Base-by-base conservation (phyloP, 768 basidiomycete genomes). In the Lentinula guzmanii region DNA sequence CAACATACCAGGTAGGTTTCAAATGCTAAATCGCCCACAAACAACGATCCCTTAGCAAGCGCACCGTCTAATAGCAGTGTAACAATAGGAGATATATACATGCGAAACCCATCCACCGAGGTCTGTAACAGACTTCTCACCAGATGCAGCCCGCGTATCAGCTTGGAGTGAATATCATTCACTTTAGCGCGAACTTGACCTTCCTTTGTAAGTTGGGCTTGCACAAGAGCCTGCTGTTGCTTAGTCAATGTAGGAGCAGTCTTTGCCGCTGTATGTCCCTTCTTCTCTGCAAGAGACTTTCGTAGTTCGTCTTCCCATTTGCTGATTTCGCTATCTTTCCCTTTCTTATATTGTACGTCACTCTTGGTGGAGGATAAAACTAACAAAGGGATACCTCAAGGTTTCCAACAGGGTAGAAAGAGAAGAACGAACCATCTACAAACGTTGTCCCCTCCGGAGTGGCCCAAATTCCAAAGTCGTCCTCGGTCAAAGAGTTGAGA, bases 251-350 rank as follows among this genome's bases (percentile, higher is more conserved):
- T 77, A 5, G 74, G 75, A 1, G 77, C 66, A 1, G 72, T 69
- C 1, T 79, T 72, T 45, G 33, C 52, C 18, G 58, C 18, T 18
- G 28, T 4, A 28, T 56, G 16, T 9, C 84, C 81, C 70, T 91
- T 93, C 77, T 98, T 98, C 60, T 75, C 83, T 5, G 91, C 91
- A 1, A 98, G 77, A 0, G 88, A 85, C 65, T 91, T 87, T 9
- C 95, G 85, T n/a, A 96, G 77, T 63, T 99, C 95, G 31, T 87
- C 89, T 63, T 99, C 97, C 96, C 96, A 99, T 68, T 92, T 89
- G 16, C 92, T 89, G 13, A 96, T 90, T 39, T 92, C 93, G 5
- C 90, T 85, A 61, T 87, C 90, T 66, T 97, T 98, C 13, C 93
- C 91, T 70, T 95, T 96, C 65, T 74, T 80, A 3, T 74, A 73